Evolutionary conservation across 805 yeast genomes (phyloP).

Genomic region (Metschnikowia baotianmanensis): DNA sequence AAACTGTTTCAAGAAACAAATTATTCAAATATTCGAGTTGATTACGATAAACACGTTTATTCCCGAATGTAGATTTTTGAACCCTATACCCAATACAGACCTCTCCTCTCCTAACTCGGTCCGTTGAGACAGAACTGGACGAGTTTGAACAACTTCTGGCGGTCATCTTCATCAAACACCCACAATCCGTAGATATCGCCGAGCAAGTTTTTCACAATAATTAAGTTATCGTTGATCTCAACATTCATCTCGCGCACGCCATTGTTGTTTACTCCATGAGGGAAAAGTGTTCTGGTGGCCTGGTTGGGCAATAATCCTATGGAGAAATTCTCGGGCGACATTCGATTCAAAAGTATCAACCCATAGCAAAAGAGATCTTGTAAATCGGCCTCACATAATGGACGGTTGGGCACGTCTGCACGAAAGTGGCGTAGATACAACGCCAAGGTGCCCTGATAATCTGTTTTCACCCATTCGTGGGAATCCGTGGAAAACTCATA

Average conservation of each 20-base stretch:
- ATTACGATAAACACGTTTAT: background rate
- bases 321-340: slow-evolving; percentile 67
- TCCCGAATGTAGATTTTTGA: background rate
- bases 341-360: slow-evolving; percentile 63
- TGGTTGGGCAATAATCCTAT: slow-evolving; percentile 63
- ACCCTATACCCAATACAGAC: background rate
- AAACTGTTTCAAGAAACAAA: too few relatives aligned
- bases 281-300: slow-evolving; percentile 45
- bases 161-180: slow-evolving; percentile 68
- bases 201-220: slow-evolving; percentile 63
- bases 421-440: slow-evolving; percentile 54
- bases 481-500: slow-evolving; percentile 57
- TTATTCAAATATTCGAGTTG: background rate
- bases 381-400: slow-evolving; percentile 24
- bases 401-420: slow-evolving; percentile 22
- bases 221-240: slow-evolving; percentile 65
- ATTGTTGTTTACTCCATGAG: slow-evolving; percentile 28
- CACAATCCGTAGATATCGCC: slow-evolving; percentile 78
- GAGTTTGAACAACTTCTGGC: slow-evolving; percentile 54
- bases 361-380: slow-evolving; percentile 60
- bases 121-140: slow-evolving; percentile 37
- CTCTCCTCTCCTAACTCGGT: background rate
- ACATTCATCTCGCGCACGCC: slow-evolving; percentile 52
- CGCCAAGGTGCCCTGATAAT: slow-evolving; percentile 68
- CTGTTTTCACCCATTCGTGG: slow-evolving; percentile 70